A percentile compares a stretch with the other conserved stretches of the same genome.
These are phyloP conservation scores for Tuber brumale DNA, from an alignment of 495 filamentous ascomycete species.

Conservation along the genomic window DNA sequence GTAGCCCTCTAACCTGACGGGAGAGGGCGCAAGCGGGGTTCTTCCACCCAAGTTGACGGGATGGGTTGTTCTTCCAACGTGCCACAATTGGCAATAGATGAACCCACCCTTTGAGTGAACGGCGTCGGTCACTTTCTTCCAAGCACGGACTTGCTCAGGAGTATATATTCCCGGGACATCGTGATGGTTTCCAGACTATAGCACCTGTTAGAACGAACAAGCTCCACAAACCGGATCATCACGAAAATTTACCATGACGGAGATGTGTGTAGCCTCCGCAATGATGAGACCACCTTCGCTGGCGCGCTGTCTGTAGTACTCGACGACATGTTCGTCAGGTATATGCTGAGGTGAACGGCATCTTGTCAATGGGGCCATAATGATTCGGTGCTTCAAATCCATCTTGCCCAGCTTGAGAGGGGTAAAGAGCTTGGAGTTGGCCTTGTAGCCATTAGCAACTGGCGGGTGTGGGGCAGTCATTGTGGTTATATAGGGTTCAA, in stretches of 20 bases:
- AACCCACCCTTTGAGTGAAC: conserved; percentile 60
- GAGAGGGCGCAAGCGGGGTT: conserved; percentile 49
- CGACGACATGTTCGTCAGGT: conserved; percentile 47
- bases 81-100: conserved; percentile 65
- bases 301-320: conserved; percentile 60
- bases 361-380: conserved; percentile 43
- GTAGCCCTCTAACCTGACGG: conserved; percentile 44
- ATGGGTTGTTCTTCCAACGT: conserved; percentile 53
- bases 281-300: conserved; percentile 58
- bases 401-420: conserved; percentile 51
- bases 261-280: conserved; percentile 62
- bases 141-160: conserved; percentile 55
- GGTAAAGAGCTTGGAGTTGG: conserved; percentile 48
- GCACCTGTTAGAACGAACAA: not conserved
- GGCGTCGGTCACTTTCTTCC: conserved; percentile 57
- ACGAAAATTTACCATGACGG: conserved; percentile 45
- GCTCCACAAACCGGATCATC: not conserved
- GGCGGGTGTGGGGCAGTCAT: not conserved
- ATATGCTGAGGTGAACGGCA: conserved; percentile 44
- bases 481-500: not conserved
- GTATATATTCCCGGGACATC: conserved; percentile 61
- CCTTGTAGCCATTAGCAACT: not conserved
- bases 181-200: conserved; percentile 41
- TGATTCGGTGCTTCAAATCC: conserved; percentile 45
- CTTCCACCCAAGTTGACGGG: conserved; percentile 45